These are phyloP conservation scores for Mycogone perniciosa DNA, from an alignment of 2,329 filamentous ascomycete genomes.

Conservation along the genomic window DNA sequence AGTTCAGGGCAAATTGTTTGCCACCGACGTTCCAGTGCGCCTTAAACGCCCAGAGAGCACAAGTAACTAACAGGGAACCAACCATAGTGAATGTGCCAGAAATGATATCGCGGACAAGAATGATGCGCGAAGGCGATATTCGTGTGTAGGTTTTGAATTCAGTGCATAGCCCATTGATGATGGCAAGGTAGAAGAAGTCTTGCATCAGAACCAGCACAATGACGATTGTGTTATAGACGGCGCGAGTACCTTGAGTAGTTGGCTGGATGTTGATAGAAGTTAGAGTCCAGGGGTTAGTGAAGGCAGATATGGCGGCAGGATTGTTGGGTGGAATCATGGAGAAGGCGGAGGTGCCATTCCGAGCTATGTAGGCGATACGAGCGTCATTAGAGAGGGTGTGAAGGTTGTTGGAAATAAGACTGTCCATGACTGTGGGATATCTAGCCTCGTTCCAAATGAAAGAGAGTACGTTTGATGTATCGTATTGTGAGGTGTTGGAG, in stretches of 20 bases:
- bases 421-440: slow-evolving; percentile 15
- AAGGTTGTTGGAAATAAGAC: slow-evolving; percentile 12
- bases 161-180: slow-evolving; percentile 18
- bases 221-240: slow-evolving; percentile 21
- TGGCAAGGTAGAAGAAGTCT: slow-evolving; percentile 20
- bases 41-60: slow-evolving; percentile 16
- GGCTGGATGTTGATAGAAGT: slow-evolving; percentile 18
- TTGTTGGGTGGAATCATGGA: slow-evolving; percentile 12
- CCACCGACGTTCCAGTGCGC: slow-evolving; percentile 12
- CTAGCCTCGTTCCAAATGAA: slow-evolving; percentile 19
- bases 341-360: slow-evolving; percentile 15
- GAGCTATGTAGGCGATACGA: slow-evolving; percentile 13
- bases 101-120: slow-evolving; percentile 14
- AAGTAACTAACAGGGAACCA: slow-evolving; percentile 13
- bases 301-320: slow-evolving; percentile 13
- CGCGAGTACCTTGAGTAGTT: slow-evolving; percentile 18
- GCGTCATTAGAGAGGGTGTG: slow-evolving; percentile 12
- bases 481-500: slow-evolving; percentile 10
- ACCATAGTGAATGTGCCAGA: slow-evolving; percentile 16
- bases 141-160: slow-evolving; percentile 18
- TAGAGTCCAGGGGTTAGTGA: slow-evolving; percentile 19
- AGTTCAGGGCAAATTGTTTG: slow-evolving; percentile 15
- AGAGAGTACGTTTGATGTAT: slow-evolving; percentile 13
- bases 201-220: slow-evolving; percentile 20
- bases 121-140: slow-evolving; percentile 10